Percentiles rank a stretch among this genome's conserved stretches.
Evolutionary conservation across 352 stramenopile species (phyloP).

Genomic region (Globisporangium cederbergense): DNA sequence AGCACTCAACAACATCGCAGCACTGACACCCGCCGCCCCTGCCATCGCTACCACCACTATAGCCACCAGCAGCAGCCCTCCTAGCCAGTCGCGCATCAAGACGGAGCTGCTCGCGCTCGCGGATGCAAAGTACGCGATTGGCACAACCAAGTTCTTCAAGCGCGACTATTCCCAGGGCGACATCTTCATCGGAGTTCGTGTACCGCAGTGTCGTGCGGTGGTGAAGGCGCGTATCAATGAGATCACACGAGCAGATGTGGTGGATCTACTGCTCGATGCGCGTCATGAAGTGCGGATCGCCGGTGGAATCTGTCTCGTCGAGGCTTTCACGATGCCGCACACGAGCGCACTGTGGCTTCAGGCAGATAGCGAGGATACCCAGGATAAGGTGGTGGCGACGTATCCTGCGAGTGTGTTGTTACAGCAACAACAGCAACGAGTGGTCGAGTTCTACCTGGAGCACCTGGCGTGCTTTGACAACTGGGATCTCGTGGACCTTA

Average conservation of each 20-base stretch:
- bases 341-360: background rate
- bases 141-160: conserved; percentile 15
- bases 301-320: conserved; percentile 18
- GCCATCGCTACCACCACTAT: conserved; percentile 11
- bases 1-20: background rate
- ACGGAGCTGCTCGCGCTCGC: conserved; percentile 13
- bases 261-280: conserved; percentile 11
- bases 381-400: too few relatives aligned
- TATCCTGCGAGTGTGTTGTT: too few relatives aligned
- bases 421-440: background rate
- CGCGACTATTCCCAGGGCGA: conserved; percentile 14
- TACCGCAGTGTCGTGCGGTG: conserved; percentile 14
- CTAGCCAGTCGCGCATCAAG: conserved; percentile 6
- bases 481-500: conserved; percentile 22
- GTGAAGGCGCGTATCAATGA: conserved; percentile 12
- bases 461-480: conserved; percentile 19
- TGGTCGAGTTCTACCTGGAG: conserved; percentile 16
- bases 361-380: too few relatives aligned
- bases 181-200: conserved; percentile 15
- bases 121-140: conserved; percentile 2
- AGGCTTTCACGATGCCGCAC: conserved; percentile 9
- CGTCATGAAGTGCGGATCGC: conserved; percentile 20
- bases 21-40: too few relatives aligned
- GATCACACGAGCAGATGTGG: conserved; percentile 2
- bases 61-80: background rate